Evolutionary conservation across 805 yeast genomes (phyloP).

Genomic region (Starmerella stigmatis): DNA sequence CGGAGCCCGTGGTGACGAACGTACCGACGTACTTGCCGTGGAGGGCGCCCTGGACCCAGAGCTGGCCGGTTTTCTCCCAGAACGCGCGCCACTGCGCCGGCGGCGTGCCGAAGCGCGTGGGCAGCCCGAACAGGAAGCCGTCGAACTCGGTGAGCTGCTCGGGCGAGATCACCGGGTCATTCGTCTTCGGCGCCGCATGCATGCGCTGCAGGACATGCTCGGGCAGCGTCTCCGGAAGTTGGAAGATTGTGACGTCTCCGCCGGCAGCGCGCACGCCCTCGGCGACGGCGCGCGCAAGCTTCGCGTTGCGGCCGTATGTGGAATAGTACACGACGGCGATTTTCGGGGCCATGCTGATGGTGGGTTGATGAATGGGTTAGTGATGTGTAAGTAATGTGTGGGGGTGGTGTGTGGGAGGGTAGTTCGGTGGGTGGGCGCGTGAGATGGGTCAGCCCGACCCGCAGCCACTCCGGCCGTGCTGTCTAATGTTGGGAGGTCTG

Average conservation of each 20-base stretch:
- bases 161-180: conserved; percentile 45
- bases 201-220: conserved; percentile 48
- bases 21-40: conserved; percentile 65
- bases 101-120: conserved; percentile 65
- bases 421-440: no score
- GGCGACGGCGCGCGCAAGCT: conserved; percentile 57
- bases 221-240: conserved; percentile 67
- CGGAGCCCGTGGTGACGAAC: conserved; percentile 59
- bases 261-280: conserved; percentile 63
- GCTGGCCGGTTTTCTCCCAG: conserved; percentile 66
- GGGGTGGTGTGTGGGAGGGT: no score
- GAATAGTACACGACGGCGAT: conserved; percentile 73
- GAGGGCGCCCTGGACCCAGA: conserved; percentile 63
- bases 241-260: conserved; percentile 59
- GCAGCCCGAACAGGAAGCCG: conserved; percentile 68
- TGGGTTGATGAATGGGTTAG: no score
- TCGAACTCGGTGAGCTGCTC: conserved; percentile 54
- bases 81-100: conserved; percentile 69
- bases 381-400: no score
- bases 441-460: no score
- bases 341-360: conserved; percentile 39
- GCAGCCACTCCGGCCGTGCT: no score
- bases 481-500: no score
- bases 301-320: conserved; percentile 64
- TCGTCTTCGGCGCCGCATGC: conserved; percentile 47